Conservation (phyloP, 768 basidiomycete species). For the Collybia mongolica region DNA sequence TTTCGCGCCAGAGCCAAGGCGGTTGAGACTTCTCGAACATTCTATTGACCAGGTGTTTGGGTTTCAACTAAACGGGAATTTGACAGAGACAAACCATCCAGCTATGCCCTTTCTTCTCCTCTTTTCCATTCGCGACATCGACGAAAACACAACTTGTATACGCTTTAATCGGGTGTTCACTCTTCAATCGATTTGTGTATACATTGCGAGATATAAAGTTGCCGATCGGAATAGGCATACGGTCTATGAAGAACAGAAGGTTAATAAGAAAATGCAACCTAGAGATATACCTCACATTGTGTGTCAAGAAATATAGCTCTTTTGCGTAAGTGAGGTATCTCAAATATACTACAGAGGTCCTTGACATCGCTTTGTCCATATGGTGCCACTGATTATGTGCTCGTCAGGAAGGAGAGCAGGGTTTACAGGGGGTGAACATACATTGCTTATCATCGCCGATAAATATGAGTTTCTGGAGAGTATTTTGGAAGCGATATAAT, state of each 20-base stretch:
- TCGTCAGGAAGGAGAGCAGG: constrained; percentile 12
- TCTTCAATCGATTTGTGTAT: constrained; percentile 52
- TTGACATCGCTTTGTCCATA: constrained; percentile 54
- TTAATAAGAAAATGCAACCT: not conserved
- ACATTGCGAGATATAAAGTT: constrained; percentile 58
- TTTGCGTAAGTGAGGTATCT: constrained; percentile 45
- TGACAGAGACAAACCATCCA: constrained; percentile 28
- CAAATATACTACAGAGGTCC: constrained; percentile 60
- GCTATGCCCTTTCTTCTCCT: constrained; percentile 28
- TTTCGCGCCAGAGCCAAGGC: constrained; percentile 44
- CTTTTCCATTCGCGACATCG: constrained; percentile 38
- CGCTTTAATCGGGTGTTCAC: constrained; percentile 35
- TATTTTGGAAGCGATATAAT: constrained; percentile 28
- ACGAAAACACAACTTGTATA: constrained; percentile 55
- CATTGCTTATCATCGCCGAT: constrained; percentile 57
- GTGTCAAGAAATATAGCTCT: constrained; percentile 50
- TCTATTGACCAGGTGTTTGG: constrained; percentile 34
- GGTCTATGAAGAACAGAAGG: constrained; percentile 29
- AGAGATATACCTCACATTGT: constrained; percentile 47
- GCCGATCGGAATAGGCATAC: constrained; percentile 67
- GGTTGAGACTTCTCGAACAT: constrained; percentile 46
- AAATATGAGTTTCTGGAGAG: constrained; percentile 43
- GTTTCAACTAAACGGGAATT: constrained; percentile 2
- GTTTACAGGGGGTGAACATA: constrained; percentile 25
- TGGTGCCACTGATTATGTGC: constrained; percentile 53